Percentiles rank a stretch among this genome's conserved stretches.
Evolutionary conservation across 2,329 filamentous ascomycete genomes (phyloP).

Genomic region (Exserohilum turcica): DNA sequence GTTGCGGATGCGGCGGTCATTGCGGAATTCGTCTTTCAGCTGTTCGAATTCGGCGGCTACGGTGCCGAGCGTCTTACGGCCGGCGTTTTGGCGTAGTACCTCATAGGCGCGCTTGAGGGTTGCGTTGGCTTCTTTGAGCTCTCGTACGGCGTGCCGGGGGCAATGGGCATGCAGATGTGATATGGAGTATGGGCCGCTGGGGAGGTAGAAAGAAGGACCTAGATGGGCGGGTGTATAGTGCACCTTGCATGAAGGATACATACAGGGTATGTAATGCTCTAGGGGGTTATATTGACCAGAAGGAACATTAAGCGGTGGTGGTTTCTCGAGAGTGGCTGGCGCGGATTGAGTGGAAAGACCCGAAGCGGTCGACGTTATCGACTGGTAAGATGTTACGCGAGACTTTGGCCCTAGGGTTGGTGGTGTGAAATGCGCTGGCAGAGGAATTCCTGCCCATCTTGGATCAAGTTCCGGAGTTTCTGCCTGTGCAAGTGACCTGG

Average conservation of each 20-base stretch:
- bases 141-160: conserved; percentile 31
- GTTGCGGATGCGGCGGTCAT: conserved; percentile 19
- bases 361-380: conserved; percentile 12
- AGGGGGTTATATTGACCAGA: conserved; percentile 38
- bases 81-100: conserved; percentile 38
- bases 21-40: conserved; percentile 22
- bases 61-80: conserved; percentile 37
- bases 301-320: conserved; percentile 5
- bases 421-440: conserved; percentile 23
- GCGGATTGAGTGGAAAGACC: conserved; percentile 23
- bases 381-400: conserved; percentile 31
- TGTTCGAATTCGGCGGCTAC: conserved; percentile 38
- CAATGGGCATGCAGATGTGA: conserved; percentile 36
- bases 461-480: conserved; percentile 13
- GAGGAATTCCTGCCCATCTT: conserved; percentile 22
- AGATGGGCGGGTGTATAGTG: conserved; percentile 32
- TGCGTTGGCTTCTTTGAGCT: conserved; percentile 34
- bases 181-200: conserved; percentile 36
- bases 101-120: conserved; percentile 36
- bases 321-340: conserved; percentile 17
- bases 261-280: conserved; percentile 39
- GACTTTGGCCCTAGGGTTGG: conserved; percentile 14
- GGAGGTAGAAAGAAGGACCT: conserved; percentile 36
- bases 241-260: conserved; percentile 27
- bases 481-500: conserved; percentile 18